These are phyloP conservation scores for Lodderomyces jiufengensis DNA, from an alignment of 1,139 yeast genomes.

Conservation along the genomic window DNA sequence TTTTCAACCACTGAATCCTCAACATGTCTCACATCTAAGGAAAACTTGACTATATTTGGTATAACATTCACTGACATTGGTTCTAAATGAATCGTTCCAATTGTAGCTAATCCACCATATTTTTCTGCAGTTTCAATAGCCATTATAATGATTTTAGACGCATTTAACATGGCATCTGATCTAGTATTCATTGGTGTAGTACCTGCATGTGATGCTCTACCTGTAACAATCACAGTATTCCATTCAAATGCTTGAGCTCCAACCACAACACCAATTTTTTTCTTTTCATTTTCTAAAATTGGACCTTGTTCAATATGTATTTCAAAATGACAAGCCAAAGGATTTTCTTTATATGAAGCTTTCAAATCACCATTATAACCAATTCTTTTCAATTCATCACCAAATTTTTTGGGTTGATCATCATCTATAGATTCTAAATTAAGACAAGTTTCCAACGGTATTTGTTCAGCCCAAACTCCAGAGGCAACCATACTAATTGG, in stretches of 20 bases:
- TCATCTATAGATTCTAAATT: constrained; percentile 49
- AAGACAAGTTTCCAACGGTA: constrained; percentile 47
- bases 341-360: constrained; percentile 48
- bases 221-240: constrained; percentile 52
- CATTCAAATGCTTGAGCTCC: constrained; percentile 70
- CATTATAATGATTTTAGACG: constrained; percentile 52
- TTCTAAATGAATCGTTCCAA: constrained; percentile 53
- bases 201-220: constrained; percentile 70
- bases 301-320: constrained; percentile 79
- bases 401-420: constrained; percentile 46
- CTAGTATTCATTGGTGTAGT: constrained; percentile 67
- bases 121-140: constrained; percentile 55
- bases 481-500: constrained; percentile 65
- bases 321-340: constrained; percentile 68
- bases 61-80: constrained; percentile 68
- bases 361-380: constrained; percentile 55
- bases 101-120: constrained; percentile 52
- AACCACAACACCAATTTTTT: constrained; percentile 60
- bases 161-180: constrained; percentile 58
- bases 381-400: constrained; percentile 54
- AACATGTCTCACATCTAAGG: constrained; percentile 56
- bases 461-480: constrained; percentile 60
- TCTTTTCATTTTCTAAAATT: constrained; percentile 50
- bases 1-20: constrained; percentile 40
- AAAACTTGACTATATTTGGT: constrained; percentile 57